A percentile compares a stretch with the other conserved stretches of the same genome.
Evolutionary conservation across 2,329 filamentous ascomycete species (phyloP).

Genomic region (Pestalotiopsis sp.): DNA sequence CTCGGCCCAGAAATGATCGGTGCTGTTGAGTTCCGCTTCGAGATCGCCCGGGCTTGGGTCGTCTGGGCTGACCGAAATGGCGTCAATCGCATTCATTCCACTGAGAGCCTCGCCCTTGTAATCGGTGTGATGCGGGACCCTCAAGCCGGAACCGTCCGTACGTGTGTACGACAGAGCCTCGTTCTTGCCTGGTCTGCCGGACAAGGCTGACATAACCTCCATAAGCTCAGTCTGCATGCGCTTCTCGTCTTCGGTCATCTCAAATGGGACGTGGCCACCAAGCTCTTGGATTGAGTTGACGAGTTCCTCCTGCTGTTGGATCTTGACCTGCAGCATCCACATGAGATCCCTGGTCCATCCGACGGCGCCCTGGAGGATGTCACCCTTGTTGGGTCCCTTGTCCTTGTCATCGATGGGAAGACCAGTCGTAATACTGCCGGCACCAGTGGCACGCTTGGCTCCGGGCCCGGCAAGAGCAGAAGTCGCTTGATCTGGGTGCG

Average conservation of each 20-base stretch:
- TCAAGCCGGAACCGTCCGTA: constrained; percentile 78
- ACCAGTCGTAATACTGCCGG: constrained; percentile 87
- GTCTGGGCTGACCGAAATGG: constrained; percentile 56
- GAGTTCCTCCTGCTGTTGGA: constrained; percentile 87
- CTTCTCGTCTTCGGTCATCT: constrained; percentile 87
- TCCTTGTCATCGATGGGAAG: constrained; percentile 96
- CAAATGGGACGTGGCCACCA: constrained; percentile 77
- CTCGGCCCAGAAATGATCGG: constrained; percentile 67
- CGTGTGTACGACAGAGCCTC: constrained; percentile 83
- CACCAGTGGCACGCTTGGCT: constrained; percentile 76
- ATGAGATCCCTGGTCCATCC: constrained; percentile 97
- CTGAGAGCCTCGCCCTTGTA: constrained; percentile 78
- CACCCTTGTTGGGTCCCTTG: constrained; percentile 97
- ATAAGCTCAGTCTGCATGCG: constrained; percentile 94
- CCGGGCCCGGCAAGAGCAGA: constrained; percentile 85
- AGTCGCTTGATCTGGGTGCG: constrained; percentile 74
- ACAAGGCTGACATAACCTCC: constrained; percentile 63
- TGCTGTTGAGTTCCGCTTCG: constrained; percentile 49
- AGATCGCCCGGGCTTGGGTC: constrained; percentile 40
- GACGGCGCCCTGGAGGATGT: constrained; percentile 95
- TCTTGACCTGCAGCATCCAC: constrained; percentile 91
- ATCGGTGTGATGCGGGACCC: constrained; percentile 93
- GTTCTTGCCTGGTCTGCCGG: constrained; percentile 61
- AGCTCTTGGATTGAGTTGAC: constrained; percentile 73
- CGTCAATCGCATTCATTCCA: constrained; percentile 43